Evolutionary conservation across 768 basidiomycete genomes (phyloP), one percentile per base, ranked within the genome.

Genomic region (Clitopilus passeckerianus): DNA sequence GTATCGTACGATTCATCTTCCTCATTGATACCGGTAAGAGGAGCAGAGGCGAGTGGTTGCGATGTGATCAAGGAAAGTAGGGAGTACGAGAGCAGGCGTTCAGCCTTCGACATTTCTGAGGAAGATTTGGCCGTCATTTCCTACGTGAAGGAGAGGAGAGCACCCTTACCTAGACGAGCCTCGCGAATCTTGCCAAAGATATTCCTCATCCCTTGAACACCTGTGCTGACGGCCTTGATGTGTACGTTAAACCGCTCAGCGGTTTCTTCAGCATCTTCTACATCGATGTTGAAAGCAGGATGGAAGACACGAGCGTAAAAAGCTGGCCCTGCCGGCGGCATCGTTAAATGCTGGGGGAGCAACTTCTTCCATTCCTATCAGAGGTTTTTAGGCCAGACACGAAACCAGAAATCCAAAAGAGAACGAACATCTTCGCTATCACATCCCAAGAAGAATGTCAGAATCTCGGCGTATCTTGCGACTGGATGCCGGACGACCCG

Each of bases 241-340:
- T 94, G 89, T 9, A 72, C 74, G 37, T 85, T 82, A 68, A 95
- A 95, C 0, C 81, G 73, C 7, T 84, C 80, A 6, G 84, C 75
- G 0, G 79, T 71, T 15, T 84, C 84, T 12, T 74, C 69, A 0
- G 89, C 87, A 23, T 94, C 93, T 43, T 89, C 85, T 0, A 78
- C 68, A 62, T 95, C 92, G 24, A 94, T 67, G 66, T 94, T 94
- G 73, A 91, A 95, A 0, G 83, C 88, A 2, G 91, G 93, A 65
- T 95, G 93, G 65, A 86, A 93, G 0, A 93, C 86, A 43, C 84
- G 85, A 0, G 87, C 85, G 66, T 87, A 91, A 68, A 93, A 94
- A 1, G 82, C 75, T 8, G 90, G 83, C 0, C 89, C 90, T n/a
- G 87, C 84, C 10, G 89, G 77, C 2, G 83, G 82, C 61, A 85